These are phyloP conservation scores for Coniosporium apollinis DNA, from an alignment of 495 filamentous ascomycete species.

Conservation along the genomic window DNA sequence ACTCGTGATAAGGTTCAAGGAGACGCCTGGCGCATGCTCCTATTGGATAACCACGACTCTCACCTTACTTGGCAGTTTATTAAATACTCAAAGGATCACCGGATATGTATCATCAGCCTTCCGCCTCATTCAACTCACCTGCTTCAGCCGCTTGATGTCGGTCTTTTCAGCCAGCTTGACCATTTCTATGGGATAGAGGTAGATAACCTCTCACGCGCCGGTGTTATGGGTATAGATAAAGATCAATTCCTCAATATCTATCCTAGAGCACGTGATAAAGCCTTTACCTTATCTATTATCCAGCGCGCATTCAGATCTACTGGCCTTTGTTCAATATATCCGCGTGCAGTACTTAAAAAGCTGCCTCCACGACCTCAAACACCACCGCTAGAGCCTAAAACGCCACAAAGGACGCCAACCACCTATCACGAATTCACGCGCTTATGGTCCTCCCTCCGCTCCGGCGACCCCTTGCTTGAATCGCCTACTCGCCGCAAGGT, in stretches of 20 bases:
- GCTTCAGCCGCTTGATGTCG: background rate
- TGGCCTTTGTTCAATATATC: background rate
- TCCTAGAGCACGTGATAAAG: background rate
- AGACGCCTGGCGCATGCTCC: background rate
- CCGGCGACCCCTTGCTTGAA: background rate
- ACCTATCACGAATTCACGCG: background rate
- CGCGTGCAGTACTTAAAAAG: background rate
- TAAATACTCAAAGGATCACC: background rate
- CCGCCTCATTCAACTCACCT: constrained; percentile 1
- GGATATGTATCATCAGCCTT: background rate
- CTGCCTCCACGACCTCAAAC: background rate
- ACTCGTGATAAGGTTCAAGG: background rate
- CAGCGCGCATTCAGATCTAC: background rate
- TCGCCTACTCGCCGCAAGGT: background rate
- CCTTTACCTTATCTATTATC: background rate
- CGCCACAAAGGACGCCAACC: background rate
- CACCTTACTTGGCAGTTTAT: background rate
- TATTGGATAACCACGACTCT: background rate
- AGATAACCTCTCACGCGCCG: background rate
- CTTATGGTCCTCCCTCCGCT: too few relatives aligned
- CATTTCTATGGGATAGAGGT: background rate
- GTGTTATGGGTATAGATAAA: background rate
- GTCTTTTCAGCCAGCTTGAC: background rate
- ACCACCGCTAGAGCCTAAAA: background rate
- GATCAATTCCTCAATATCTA: background rate